Conservation (phyloP, 306 rosid genomes). For the Purshia tridentata region DNA sequence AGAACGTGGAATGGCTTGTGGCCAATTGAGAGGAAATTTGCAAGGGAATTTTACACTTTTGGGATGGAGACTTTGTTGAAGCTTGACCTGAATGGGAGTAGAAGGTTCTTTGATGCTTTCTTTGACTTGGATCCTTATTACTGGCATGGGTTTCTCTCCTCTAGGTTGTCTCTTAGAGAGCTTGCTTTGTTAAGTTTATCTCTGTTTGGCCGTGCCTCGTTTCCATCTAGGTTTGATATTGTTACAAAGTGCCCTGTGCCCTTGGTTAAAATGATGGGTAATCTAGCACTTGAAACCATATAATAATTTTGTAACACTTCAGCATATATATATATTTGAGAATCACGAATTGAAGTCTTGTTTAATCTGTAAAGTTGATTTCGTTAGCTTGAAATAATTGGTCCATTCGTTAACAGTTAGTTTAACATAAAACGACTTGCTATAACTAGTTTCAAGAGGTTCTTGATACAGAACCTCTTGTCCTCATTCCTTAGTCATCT, state of each 20-base stretch:
- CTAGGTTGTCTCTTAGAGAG: slow-evolving; percentile 59
- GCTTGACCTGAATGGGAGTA: slow-evolving; percentile 71
- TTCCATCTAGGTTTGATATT: slow-evolving; percentile 62
- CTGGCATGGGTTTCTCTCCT: slow-evolving; percentile 87
- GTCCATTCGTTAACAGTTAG: background rate
- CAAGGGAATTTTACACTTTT: slow-evolving; percentile 67
- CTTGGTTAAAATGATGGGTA: slow-evolving; percentile 61
- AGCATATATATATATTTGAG: background rate
- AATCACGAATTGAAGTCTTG: background rate
- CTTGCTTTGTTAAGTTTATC: slow-evolving; percentile 52
- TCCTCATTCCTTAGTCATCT: too few relatives aligned
- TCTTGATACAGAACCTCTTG: too few relatives aligned
- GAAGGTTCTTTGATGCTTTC: slow-evolving; percentile 77
- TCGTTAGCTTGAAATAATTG: background rate
- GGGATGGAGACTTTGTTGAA: slow-evolving; percentile 89
- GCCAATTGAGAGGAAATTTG: slow-evolving; percentile 59
- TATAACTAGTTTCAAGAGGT: too few relatives aligned
- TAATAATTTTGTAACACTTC: slow-evolving; percentile 22
- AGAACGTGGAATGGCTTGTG: slow-evolving; percentile 74
- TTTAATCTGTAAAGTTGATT: background rate
- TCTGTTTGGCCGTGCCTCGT: slow-evolving; percentile 62
- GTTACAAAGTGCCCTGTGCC: slow-evolving; percentile 76
- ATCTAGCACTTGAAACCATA: slow-evolving; percentile 56
- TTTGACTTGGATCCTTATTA: slow-evolving; percentile 66
- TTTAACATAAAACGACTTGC: background rate